phyloP scores from a whole-genome alignment of 2,329 filamentous ascomycete species.

The Knufia fluminis region DNA sequence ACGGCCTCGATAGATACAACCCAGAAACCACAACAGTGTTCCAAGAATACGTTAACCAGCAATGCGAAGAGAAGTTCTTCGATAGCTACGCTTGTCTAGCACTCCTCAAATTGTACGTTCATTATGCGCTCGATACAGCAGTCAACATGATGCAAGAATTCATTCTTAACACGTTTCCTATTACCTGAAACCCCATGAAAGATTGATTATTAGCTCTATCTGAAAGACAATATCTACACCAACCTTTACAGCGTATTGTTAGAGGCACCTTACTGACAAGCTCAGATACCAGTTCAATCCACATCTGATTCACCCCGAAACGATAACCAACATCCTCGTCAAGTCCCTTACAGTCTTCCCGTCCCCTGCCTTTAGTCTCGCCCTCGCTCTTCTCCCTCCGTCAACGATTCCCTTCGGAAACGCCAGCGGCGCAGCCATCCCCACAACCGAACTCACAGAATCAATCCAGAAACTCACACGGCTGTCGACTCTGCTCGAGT shows the following conservation, averaged over 20 bases:
- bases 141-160: slow-evolving; percentile 60
- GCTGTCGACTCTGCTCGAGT: slow-evolving; percentile 80
- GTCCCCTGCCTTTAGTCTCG: slow-evolving; percentile 86
- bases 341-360: slow-evolving; percentile 97
- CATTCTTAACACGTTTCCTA: slow-evolving; percentile 81
- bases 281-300: slow-evolving; percentile 98
- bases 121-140: not conserved
- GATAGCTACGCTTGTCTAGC: slow-evolving; percentile 97
- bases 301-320: slow-evolving; percentile 91
- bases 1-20: slow-evolving; percentile 96
- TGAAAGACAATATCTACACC: slow-evolving; percentile 40
- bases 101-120: slow-evolving; percentile 78
- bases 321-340: slow-evolving; percentile 97
- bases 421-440: slow-evolving; percentile 29
- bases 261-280: slow-evolving; percentile 13
- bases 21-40: slow-evolving; percentile 89
- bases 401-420: slow-evolving; percentile 58
- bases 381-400: slow-evolving; percentile 85
- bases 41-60: slow-evolving; percentile 86
- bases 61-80: slow-evolving; percentile 90
- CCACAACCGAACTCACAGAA: slow-evolving; percentile 57
- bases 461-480: slow-evolving; percentile 78
- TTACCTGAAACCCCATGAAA: slow-evolving; percentile 79
- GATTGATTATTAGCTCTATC: slow-evolving; percentile 63
- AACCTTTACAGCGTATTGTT: too few relatives aligned